Evolutionary conservation across 306 rosid genomes (phyloP).

Genomic region (Cucumis sativus): Cucumber_9930_V3 NC_026656.2:2377501-2378000

Average conservation of each 20-base stretch:
- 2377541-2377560: too few relatives aligned
- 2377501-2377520: too few relatives aligned
- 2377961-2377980: slow-evolving; percentile 1
- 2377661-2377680: slow-evolving; percentile 14
- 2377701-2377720: neutral
- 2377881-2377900: slow-evolving; percentile 22
- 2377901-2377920: slow-evolving; percentile 14
- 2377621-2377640: neutral
- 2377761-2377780: neutral
- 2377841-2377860: neutral
- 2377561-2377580: too few relatives aligned
- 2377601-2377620: too few relatives aligned
- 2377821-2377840: neutral
- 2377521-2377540: too few relatives aligned
- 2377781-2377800: neutral
- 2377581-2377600: too few relatives aligned
- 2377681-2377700: neutral
- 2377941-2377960: slow-evolving; percentile 13
- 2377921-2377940: neutral
- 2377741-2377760: neutral
- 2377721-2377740: neutral
- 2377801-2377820: neutral
- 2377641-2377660: too few relatives aligned
- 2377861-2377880: slow-evolving; percentile 5
- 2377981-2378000: slow-evolving; percentile 2